Evolutionary conservation across 495 filamentous ascomycete species (phyloP).

Genomic region (Aspergillus egyptiacus): DNA sequence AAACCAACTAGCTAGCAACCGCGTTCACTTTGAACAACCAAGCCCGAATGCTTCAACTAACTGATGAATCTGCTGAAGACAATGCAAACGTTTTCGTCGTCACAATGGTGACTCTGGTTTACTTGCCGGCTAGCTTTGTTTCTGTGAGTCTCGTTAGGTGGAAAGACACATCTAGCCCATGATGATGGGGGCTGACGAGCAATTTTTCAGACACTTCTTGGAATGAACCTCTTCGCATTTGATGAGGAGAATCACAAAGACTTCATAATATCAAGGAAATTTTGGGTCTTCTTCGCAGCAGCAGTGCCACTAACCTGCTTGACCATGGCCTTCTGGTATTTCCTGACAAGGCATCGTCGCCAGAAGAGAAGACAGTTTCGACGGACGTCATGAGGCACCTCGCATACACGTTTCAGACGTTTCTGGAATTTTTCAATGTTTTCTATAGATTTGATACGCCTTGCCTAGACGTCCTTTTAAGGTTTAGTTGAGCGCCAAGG

Average conservation of each 20-base stretch:
- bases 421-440: neutral
- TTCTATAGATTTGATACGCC: neutral
- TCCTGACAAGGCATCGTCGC: slow-evolving; percentile 2
- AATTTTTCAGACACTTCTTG: slow-evolving; percentile 18
- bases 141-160: too few relatives aligned
- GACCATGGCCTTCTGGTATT: slow-evolving; percentile 20
- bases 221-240: slow-evolving; percentile 28
- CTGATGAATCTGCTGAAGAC: slow-evolving; percentile 30
- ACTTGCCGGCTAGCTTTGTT: slow-evolving; percentile 38
- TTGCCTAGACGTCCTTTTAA: neutral
- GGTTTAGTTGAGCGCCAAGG: neutral
- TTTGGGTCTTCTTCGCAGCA: slow-evolving; percentile 30
- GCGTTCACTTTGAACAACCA: slow-evolving; percentile 29
- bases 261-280: slow-evolving; percentile 23
- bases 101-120: slow-evolving; percentile 33
- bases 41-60: slow-evolving; percentile 29
- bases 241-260: slow-evolving; percentile 4
- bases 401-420: too few relatives aligned
- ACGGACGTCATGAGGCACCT: neutral
- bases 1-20: slow-evolving; percentile 14
- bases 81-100: slow-evolving; percentile 23
- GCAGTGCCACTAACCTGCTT: slow-evolving; percentile 27
- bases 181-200: too few relatives aligned
- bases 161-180: too few relatives aligned
- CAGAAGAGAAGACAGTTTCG: neutral